Percentiles rank a stretch among this genome's conserved stretches.
These are phyloP conservation scores for Penicillium griseofulvum DNA, from an alignment of 2,329 filamentous ascomycete species.

Conservation along the genomic window DNA sequence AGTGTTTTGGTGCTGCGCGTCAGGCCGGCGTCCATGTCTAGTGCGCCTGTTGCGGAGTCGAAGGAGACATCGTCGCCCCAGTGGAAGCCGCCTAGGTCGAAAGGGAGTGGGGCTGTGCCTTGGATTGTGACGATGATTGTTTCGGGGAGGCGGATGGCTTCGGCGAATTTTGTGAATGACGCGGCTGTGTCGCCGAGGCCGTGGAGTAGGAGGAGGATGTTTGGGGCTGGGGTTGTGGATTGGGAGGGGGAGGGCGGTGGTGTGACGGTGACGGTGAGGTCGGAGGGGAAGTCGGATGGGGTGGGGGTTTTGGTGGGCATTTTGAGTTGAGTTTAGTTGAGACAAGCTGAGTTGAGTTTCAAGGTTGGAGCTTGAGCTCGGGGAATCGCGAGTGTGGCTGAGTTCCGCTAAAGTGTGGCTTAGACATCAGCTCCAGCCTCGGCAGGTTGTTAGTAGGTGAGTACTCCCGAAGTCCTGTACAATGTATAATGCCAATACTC, in stretches of 20 bases:
- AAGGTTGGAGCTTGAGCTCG: not conserved
- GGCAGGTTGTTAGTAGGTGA: not conserved
- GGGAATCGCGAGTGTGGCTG: not conserved
- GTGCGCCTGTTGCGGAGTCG: slow-evolving; percentile 49
- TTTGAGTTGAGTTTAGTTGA: not conserved
- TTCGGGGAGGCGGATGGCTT: slow-evolving; percentile 69
- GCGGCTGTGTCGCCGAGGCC: slow-evolving; percentile 74
- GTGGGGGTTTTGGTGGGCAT: slow-evolving; percentile 41
- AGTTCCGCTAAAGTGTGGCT: not conserved
- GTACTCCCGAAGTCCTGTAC: no score
- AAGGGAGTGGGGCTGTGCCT: slow-evolving; percentile 66
- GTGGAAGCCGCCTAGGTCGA: slow-evolving; percentile 65
- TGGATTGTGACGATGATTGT: slow-evolving; percentile 73
- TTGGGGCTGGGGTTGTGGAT: slow-evolving; percentile 57
- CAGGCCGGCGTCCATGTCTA: slow-evolving; percentile 65
- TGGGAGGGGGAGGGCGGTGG: slow-evolving; percentile 30
- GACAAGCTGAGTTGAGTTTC: not conserved
- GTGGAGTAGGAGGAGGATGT: slow-evolving; percentile 78
- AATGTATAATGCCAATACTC: no score
- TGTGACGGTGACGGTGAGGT: slow-evolving; percentile 41
- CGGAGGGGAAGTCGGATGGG: slow-evolving; percentile 48
- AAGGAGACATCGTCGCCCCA: slow-evolving; percentile 67
- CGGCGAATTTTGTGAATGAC: slow-evolving; percentile 68
- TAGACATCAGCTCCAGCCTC: not conserved
- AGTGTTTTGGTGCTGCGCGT: slow-evolving; percentile 49